A percentile compares a stretch with the other conserved stretches of the same genome.
phyloP scores from a whole-genome alignment of 495 filamentous ascomycete genomes.

The Aspergillus biplanus region DNA sequence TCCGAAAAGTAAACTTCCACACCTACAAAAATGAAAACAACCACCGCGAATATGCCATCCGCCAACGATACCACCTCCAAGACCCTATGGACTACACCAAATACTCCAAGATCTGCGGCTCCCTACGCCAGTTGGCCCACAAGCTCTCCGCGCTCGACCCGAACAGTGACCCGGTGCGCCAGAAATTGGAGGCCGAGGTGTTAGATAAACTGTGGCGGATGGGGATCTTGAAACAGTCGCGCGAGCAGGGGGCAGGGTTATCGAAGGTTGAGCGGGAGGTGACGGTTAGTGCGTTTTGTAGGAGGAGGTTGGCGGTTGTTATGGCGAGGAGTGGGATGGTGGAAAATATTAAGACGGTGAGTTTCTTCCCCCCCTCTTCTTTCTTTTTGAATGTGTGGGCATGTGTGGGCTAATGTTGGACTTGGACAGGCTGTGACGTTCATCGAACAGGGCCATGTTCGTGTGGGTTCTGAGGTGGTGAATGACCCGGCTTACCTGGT shows the following conservation, averaged over 20 bases:
- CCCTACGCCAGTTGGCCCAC: constrained; percentile 85
- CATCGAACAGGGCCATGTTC: constrained; percentile 93
- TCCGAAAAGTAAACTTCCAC: constrained; percentile 93
- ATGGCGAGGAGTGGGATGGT: constrained; percentile 90
- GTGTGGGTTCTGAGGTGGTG: constrained; percentile 88
- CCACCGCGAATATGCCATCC: constrained; percentile 80
- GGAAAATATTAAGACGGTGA: constrained; percentile 72
- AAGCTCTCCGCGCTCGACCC: constrained; percentile 76
- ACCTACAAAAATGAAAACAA: constrained; percentile 86
- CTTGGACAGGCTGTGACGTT: constrained; percentile 66
- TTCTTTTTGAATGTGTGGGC: constrained; percentile 19
- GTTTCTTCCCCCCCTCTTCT: constrained; percentile 23
- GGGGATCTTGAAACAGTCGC: constrained; percentile 75
- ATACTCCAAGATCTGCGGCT: constrained; percentile 87
- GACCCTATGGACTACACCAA: constrained; percentile 83
- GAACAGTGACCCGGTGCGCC: constrained; percentile 72
- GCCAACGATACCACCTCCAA: constrained; percentile 85
- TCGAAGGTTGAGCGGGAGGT: constrained; percentile 84
- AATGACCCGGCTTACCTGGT: constrained; percentile 69
- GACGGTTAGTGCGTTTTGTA: constrained; percentile 81
- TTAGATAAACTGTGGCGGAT: constrained; percentile 90
- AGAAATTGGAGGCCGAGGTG: constrained; percentile 78
- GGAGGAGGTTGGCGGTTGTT: constrained; percentile 79
- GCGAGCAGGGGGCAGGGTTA: constrained; percentile 60
- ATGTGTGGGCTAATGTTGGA: constrained; percentile 12